A percentile compares a stretch with the other conserved stretches of the same genome.
phyloP scores from a whole-genome alignment of 768 basidiomycete species.

The Boletus subparvulus region DNA sequence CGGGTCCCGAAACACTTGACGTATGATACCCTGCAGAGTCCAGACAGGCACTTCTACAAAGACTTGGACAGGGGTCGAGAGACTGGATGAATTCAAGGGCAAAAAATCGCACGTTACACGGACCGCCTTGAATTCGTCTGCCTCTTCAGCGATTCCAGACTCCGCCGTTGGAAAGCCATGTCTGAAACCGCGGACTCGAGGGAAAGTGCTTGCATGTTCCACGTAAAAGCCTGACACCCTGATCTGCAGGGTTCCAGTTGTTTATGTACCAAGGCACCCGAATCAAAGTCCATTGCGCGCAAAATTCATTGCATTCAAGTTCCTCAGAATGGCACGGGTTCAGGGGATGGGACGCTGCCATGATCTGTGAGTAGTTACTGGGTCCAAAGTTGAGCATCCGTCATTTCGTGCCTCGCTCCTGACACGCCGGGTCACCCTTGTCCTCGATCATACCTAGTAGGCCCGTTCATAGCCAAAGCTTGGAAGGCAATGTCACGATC shows the following conservation, averaged over 20 bases:
- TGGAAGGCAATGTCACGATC: neutral
- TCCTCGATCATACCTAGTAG: neutral
- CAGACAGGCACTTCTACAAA: too few relatives aligned
- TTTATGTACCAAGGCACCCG: neutral
- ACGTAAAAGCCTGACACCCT: neutral
- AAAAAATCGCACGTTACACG: neutral
- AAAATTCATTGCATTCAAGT: neutral
- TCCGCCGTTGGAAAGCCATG: neutral
- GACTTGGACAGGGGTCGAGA: neutral
- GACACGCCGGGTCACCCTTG: neutral
- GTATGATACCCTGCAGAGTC: neutral
- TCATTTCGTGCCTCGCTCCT: neutral
- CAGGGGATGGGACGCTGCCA: neutral
- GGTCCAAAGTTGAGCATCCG: neutral
- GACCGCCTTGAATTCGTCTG: neutral
- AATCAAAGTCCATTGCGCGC: neutral
- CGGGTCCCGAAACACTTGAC: neutral
- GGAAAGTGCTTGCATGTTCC: neutral
- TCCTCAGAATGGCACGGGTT: neutral
- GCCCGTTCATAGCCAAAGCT: neutral
- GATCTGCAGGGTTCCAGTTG: neutral
- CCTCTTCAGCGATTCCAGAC: neutral
- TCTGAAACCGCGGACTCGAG: neutral
- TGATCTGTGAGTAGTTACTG: neutral
- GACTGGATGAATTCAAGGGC: neutral